A percentile compares a stretch with the other conserved stretches of the same genome.
These are phyloP conservation scores for Byssoonygena ceratinophila DNA, from an alignment of 2,329 filamentous ascomycete genomes.

Conservation along the genomic window DNA sequence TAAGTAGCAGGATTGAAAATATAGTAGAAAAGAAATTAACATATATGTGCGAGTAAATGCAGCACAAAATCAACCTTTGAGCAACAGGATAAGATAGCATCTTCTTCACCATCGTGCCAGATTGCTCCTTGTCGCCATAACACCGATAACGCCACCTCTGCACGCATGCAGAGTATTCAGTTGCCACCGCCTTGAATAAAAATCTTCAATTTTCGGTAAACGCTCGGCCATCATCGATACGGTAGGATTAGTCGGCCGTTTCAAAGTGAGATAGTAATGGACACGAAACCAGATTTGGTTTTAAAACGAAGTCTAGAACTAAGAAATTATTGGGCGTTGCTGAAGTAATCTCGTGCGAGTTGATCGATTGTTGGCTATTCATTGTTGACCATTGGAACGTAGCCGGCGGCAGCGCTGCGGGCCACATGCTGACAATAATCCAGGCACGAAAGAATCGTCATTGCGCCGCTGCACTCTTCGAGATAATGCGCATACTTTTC, in stretches of 20 bases:
- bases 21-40: too few relatives aligned
- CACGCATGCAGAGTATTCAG: neutral
- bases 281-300: neutral
- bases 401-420: constrained; percentile 1
- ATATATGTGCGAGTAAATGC: too few relatives aligned
- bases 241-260: neutral
- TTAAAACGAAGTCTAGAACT: neutral
- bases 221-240: neutral
- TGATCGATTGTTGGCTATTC: neutral
- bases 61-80: too few relatives aligned
- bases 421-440: constrained; percentile 11
- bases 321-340: neutral
- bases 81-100: too few relatives aligned
- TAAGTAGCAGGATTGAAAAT: neutral
- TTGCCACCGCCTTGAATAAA: neutral
- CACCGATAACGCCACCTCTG: too few relatives aligned
- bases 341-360: neutral
- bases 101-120: too few relatives aligned
- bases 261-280: neutral
- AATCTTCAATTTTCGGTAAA: neutral
- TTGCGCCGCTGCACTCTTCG: neutral
- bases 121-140: too few relatives aligned
- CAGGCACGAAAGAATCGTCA: constrained; percentile 2
- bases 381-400: neutral
- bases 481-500: neutral